Evolutionary conservation across 768 basidiomycete genomes (phyloP), one percentile per base, ranked within the genome.

Genomic region (Suillus subalutaceus): DNA sequence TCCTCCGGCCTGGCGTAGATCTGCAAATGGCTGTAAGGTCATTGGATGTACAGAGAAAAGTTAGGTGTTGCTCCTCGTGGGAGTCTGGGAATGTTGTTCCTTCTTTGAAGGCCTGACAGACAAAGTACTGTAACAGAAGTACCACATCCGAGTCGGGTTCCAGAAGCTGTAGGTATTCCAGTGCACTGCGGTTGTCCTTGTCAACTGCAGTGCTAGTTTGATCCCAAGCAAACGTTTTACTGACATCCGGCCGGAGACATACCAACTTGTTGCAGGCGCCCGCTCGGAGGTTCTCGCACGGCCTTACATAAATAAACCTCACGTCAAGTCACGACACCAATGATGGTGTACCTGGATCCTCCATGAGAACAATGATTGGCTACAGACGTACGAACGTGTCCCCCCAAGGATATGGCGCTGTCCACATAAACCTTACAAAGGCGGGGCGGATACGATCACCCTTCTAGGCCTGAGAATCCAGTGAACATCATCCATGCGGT

Each of bases 261-360:
- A 53, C 52, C 18, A 23, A 48, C 46, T 48, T 23, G 10, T 6
- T 50, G 12, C 53, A n/a, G 32, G 53, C 32, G 55, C 18, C 55
- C 53, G 55, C 18, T 32, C 53, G 18, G 20, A 37, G 55, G 20
- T 35, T 56, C 55, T 56, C 55, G 35, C 55, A 56, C 55, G 55
- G 6, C 18, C 20, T 56, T 35, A 30, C 32, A 32, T 32, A 30
- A 53, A 30, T 18, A 53, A 18, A 20, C 8, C 16, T 53, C 16
- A 32, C 4, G 6, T n/a, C 18, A n/a, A 20, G 32, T 56, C 35
- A 26, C 26, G 26, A 26, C 26, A 26, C 26, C 26, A 26, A 2
- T 56, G 20, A 35, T 35, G 20, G 32, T 55, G 53, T 55, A 55
- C 30, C 30, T 55, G 26, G 10, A 8, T 56, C 18, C 6, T 37